phyloP scores from a whole-genome alignment of 2,329 filamentous ascomycete genomes.

The Hypomyces rosellus region DNA sequence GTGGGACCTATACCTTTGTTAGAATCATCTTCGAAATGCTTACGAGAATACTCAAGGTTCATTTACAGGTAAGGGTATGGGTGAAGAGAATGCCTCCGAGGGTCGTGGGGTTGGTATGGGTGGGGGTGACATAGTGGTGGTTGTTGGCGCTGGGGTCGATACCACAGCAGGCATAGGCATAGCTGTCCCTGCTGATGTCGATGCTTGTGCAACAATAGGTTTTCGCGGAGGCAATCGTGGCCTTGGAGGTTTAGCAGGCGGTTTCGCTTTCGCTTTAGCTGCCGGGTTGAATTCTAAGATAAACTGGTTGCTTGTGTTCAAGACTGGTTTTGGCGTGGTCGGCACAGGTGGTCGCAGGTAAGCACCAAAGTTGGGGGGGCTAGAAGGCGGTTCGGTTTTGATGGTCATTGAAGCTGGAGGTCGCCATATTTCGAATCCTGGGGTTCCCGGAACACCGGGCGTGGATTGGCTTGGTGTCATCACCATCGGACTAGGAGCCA shows the following conservation, averaged over 20 bases:
- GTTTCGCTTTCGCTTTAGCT: slow-evolving; percentile 28
- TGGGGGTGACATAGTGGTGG: slow-evolving; percentile 9
- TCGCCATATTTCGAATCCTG: slow-evolving; percentile 33
- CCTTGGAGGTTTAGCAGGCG: slow-evolving; percentile 27
- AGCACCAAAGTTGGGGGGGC: slow-evolving; percentile 17
- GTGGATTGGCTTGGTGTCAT: slow-evolving; percentile 15
- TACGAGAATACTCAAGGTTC: not conserved
- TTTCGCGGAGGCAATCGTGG: slow-evolving; percentile 18
- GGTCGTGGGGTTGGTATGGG: slow-evolving; percentile 22
- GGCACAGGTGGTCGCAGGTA: slow-evolving; percentile 35
- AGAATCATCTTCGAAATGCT: not conserved
- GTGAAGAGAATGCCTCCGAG: slow-evolving; percentile 19
- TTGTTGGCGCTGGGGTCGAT: slow-evolving; percentile 6
- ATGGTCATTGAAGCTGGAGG: slow-evolving; percentile 24
- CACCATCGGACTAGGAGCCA: slow-evolving; percentile 19
- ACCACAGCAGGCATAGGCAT: slow-evolving; percentile 6
- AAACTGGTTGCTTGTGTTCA: slow-evolving; percentile 29
- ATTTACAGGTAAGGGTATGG: slow-evolving; percentile 23
- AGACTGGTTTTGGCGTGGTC: slow-evolving; percentile 32
- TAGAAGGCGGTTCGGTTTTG: slow-evolving; percentile 20
- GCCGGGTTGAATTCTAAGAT: slow-evolving; percentile 30
- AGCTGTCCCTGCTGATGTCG: slow-evolving; percentile 12
- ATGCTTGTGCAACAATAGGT: slow-evolving; percentile 15
- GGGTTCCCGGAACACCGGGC: slow-evolving; percentile 25
- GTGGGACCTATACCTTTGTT: slow-evolving; percentile 18